These are phyloP conservation scores for Adenanthera pavonina DNA, from an alignment of 306 rosid genomes.

Conservation along the genomic window DNA sequence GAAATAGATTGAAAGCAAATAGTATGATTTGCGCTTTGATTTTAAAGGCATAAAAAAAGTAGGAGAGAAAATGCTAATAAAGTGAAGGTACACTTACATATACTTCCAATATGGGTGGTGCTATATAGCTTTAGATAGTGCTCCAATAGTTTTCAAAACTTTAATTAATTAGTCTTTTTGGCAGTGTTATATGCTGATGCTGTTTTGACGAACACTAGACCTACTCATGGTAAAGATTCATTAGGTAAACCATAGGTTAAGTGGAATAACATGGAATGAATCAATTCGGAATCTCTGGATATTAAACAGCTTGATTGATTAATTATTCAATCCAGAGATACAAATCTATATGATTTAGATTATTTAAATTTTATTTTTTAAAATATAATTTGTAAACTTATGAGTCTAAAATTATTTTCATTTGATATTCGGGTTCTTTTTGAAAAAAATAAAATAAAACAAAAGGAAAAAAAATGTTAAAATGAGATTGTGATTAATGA, in stretches of 20 bases:
- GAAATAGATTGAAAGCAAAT: slow-evolving; percentile 21
- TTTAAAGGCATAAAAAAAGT: neutral
- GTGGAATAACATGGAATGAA: neutral
- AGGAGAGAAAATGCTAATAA: slow-evolving; percentile 6
- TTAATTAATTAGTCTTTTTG: neutral
- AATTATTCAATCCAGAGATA: too few species aligned
- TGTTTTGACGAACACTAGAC: neutral
- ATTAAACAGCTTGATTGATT: too few species aligned
- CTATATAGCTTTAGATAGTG: slow-evolving; percentile 21
- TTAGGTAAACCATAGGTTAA: neutral
- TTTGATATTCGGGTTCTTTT: too few species aligned
- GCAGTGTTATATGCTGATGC: slow-evolving; percentile 27
- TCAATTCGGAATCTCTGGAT: neutral
- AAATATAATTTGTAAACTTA: too few species aligned
- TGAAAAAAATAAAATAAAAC: too few species aligned
- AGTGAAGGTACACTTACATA: neutral
- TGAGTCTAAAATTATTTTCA: too few species aligned
- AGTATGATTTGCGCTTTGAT: slow-evolving; percentile 14
- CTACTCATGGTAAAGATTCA: neutral
- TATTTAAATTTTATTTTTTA: too few species aligned
- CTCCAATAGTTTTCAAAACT: slow-evolving; percentile 3
- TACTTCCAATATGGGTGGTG: slow-evolving; percentile 25
- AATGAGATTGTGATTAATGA: too few species aligned
- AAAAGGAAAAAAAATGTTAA: too few species aligned
- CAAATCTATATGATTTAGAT: too few species aligned